phyloP scores from a whole-genome alignment of 2,329 filamentous ascomycete genomes.

The Metarhizium sp. region DNA sequence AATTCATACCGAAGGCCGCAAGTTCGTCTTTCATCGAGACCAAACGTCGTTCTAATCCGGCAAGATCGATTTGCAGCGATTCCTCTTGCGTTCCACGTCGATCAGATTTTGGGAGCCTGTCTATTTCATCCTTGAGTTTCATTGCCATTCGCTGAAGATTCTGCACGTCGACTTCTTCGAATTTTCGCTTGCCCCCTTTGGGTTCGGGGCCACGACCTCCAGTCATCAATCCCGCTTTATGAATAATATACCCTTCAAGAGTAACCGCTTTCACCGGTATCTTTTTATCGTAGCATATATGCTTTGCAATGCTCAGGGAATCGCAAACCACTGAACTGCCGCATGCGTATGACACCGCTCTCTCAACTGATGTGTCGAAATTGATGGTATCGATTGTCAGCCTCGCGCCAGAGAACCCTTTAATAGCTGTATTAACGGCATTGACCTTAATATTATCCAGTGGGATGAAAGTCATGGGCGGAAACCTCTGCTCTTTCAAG shows the following conservation, averaged over 20 bases:
- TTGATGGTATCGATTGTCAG: conserved; percentile 94
- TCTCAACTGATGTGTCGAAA: conserved; percentile 78
- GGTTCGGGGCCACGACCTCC: conserved; percentile 75
- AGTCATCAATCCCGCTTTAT: conserved; percentile 94
- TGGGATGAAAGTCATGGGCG: conserved; percentile 89
- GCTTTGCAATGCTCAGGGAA: conserved; percentile 73
- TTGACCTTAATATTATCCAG: conserved; percentile 96
- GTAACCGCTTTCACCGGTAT: conserved; percentile 93
- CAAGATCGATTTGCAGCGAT: conserved; percentile 66
- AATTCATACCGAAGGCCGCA: conserved; percentile 69
- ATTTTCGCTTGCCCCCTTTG: conserved; percentile 68
- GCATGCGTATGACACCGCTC: conserved; percentile 90
- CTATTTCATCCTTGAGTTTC: conserved; percentile 68
- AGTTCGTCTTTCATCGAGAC: conserved; percentile 66
- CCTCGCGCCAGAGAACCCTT: conserved; percentile 76
- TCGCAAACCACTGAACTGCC: conserved; percentile 94
- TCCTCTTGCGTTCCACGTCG: conserved; percentile 72
- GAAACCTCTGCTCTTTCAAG: conserved; percentile 78
- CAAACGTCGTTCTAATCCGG: conserved; percentile 69
- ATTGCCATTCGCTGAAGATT: conserved; percentile 69
- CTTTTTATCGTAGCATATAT: conserved; percentile 75
- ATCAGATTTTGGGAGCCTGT: conserved; percentile 69
- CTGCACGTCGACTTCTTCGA: conserved; percentile 84
- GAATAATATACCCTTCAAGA: conserved; percentile 89
- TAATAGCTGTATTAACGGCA: conserved; percentile 79